Conservation (phyloP, 2,329 filamentous ascomycete species). For the Trichophyton schoenleinii region DNA sequence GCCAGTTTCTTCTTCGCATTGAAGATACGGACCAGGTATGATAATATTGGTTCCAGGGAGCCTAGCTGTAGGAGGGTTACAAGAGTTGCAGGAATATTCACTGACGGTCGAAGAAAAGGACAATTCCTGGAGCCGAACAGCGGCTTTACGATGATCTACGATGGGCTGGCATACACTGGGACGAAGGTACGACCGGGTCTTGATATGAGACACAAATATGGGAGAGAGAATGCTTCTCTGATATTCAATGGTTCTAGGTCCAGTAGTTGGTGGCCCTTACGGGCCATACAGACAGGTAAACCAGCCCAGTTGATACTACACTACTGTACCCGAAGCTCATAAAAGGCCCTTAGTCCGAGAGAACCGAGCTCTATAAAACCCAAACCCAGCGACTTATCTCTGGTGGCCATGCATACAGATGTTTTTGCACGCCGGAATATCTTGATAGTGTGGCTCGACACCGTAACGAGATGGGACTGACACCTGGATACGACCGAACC, state of each 20-base stretch:
- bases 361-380: conserved; percentile 57
- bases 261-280: conserved; percentile 64
- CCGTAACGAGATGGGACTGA: conserved; percentile 46
- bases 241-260: conserved; percentile 40
- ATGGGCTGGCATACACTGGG: conserved; percentile 87
- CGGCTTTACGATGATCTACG: conserved; percentile 64
- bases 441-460: conserved; percentile 54
- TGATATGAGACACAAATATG: background rate
- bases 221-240: background rate
- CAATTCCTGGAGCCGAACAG: conserved; percentile 66
- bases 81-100: background rate
- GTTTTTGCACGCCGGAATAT: conserved; percentile 70
- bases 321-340: background rate
- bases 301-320: conserved; percentile 10
- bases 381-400: conserved; percentile 59
- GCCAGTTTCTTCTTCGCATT: conserved; percentile 79
- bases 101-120: conserved; percentile 53
- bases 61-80: background rate
- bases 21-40: conserved; percentile 87
- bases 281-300: conserved; percentile 74
- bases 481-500: conserved; percentile 55
- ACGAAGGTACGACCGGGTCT: conserved; percentile 55
- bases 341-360: conserved; percentile 51
- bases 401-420: conserved; percentile 70
- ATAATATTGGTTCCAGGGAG: background rate